These are phyloP conservation scores for Tripterygium wilfordii DNA, from an alignment of 177 flowering plant genomes.

Conservation along the genomic window DNA sequence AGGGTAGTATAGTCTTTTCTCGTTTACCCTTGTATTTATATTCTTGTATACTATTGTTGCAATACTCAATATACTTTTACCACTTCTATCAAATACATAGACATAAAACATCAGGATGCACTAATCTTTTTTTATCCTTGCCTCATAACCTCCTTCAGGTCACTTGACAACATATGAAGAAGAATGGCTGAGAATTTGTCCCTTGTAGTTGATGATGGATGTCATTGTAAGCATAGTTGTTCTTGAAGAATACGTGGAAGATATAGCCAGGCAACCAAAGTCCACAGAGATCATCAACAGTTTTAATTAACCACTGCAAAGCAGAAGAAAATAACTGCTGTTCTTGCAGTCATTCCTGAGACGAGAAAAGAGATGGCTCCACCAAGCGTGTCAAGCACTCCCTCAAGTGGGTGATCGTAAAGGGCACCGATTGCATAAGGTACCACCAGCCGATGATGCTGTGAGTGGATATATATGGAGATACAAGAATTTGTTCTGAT, in stretches of 20 bases:
- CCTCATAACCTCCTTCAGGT: constrained; percentile 73
- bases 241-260: constrained; percentile 67
- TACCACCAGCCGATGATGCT: constrained; percentile 77
- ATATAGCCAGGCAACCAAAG: constrained; percentile 82
- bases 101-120: no score
- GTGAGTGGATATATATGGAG: constrained; percentile 76
- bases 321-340: constrained; percentile 71
- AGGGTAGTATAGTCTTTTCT: no score
- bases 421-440: constrained; percentile 87
- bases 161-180: constrained; percentile 65
- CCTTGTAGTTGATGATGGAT: constrained; percentile 90
- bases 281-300: constrained; percentile 91
- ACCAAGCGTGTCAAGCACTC: constrained; percentile 78
- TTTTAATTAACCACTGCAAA: constrained; percentile 69
- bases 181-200: constrained; percentile 79
- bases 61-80: no score
- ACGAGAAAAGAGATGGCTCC: constrained; percentile 80
- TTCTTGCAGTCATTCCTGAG: constrained; percentile 86
- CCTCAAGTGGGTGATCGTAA: constrained; percentile 87
- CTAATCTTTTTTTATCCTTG: constrained; percentile 39
- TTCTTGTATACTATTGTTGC: no score
- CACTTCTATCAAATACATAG: no score
- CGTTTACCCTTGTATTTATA: no score
- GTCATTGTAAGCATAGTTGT: constrained; percentile 89
- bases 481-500: constrained; percentile 77